Evolutionary conservation across 768 basidiomycete species (phyloP).

Genomic region (Russula dissimulans): DNA sequence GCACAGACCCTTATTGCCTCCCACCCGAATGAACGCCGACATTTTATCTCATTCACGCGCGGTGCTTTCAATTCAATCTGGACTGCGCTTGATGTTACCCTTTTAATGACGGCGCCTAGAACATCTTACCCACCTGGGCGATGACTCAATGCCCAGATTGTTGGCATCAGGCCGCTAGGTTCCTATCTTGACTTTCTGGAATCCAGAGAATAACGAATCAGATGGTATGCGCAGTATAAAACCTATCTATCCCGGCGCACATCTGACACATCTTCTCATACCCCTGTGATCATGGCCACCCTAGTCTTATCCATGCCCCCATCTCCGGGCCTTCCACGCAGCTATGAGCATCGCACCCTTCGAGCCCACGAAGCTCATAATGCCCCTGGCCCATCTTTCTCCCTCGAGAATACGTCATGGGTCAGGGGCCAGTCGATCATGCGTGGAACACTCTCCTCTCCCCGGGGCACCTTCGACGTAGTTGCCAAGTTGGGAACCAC

Average conservation of each 20-base stretch:
- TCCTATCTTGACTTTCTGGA: neutral
- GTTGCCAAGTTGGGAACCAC: conserved; percentile 6
- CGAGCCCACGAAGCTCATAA: neutral
- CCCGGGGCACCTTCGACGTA: conserved; percentile 1
- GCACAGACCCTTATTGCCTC: neutral
- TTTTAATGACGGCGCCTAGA: no score
- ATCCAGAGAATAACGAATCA: neutral
- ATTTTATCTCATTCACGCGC: no score
- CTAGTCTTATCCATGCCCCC: conserved; percentile 10
- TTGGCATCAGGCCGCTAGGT: neutral
- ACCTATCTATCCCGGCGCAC: no score
- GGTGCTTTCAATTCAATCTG: no score
- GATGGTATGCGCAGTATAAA: neutral
- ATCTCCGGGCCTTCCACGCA: neutral
- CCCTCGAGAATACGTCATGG: conserved; percentile 3
- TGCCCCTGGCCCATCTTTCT: neutral
- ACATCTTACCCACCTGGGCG: neutral
- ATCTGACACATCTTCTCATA: neutral
- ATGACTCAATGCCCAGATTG: neutral
- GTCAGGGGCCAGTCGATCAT: conserved; percentile 9
- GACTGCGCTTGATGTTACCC: no score
- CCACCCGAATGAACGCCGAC: no score
- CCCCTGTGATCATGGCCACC: neutral
- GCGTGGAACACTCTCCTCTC: conserved; percentile 6
- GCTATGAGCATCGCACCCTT: conserved; percentile 11